Conservation (phyloP, 192 early-diverging fungal genomes). For the Coemansia sp. region DNA sequence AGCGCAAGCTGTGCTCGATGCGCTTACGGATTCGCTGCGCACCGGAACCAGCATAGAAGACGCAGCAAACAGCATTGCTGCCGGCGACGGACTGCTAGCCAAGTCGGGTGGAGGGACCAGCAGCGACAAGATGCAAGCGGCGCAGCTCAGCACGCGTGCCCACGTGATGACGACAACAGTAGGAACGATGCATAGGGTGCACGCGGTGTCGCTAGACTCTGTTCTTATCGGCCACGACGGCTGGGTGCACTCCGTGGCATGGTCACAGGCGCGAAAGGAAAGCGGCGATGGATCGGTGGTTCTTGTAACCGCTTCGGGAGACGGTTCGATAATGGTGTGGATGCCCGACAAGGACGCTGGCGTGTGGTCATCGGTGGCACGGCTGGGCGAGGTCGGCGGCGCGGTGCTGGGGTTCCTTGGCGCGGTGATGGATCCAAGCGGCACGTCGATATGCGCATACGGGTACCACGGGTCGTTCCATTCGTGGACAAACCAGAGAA, state of each 20-base stretch:
- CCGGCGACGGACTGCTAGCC: no score
- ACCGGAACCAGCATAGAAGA: not conserved
- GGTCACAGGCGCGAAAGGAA: slow-evolving; percentile 65
- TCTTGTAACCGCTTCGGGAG: slow-evolving; percentile 86
- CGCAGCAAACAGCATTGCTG: not conserved
- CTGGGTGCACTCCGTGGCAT: slow-evolving; percentile 85
- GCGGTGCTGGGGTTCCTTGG: slow-evolving; percentile 80
- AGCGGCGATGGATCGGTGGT: slow-evolving; percentile 54
- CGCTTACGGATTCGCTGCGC: not conserved
- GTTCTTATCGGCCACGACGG: slow-evolving; percentile 95
- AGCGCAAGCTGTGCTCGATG: slow-evolving; percentile 16
- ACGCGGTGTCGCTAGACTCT: slow-evolving; percentile 79
- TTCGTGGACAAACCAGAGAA: slow-evolving; percentile 60
- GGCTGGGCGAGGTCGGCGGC: slow-evolving; percentile 89
- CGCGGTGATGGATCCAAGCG: slow-evolving; percentile 67
- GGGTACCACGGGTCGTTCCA: slow-evolving; percentile 85
- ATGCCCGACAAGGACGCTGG: slow-evolving; percentile 71
- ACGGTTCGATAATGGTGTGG: slow-evolving; percentile 94
- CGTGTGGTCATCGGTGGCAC: slow-evolving; percentile 80
- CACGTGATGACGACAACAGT: slow-evolving; percentile 55
- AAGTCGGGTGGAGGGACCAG: no score
- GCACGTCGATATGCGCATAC: slow-evolving; percentile 68
- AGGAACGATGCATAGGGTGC: slow-evolving; percentile 2
- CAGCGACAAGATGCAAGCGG: not conserved
- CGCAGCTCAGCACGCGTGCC: slow-evolving; percentile 81